Evolutionary conservation across 140 eudicot genomes (phyloP), one percentile per base, ranked within the genome.

Genomic region (Stevia rebaudiana): DNA sequence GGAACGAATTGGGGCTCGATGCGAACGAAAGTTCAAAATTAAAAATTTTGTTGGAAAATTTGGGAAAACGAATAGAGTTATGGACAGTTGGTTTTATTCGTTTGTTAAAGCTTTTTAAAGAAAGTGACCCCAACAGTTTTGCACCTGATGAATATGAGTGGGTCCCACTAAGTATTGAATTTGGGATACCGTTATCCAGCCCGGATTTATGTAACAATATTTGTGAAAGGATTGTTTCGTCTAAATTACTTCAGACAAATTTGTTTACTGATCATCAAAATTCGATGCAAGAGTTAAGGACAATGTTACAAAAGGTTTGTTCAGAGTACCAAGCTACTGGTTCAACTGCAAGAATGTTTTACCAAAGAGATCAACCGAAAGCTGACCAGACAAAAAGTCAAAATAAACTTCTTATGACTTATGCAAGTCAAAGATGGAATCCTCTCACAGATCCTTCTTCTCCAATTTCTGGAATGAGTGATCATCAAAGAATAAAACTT

Each of bases 351-450:
- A 88, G 82, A 74, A 80, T 88, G 77, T 80, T 85, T 73, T 88
- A 92, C 76, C 95, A 92, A 78, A 84, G 69, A 82, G 98, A 88
- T 68, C 94, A 83, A 68, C 61, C 86, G 4, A 85, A 88, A 80
- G 75, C 57, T 25, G 98, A 92, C 58, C 94, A 83, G 67, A 43
- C 85, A 16, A 88, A 88, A 79, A 48, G 71, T 40, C 43, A 67
- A 49, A 74, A 87, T 59, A 69, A 84, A 54, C 88, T 79, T 60
- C 86, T 84, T 21, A 88, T 81, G 91, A 88, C 79, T 71, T 92
- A 92, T 77, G 98, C 98, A 6, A 92, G 98, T 69, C 95, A 92
- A 47, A 85, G 85, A 76, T 92, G 98, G 98, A 88, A 88, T 61
- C 96, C 98, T 8, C 83, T 83, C 41, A 80, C 69, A 41, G 98